These are phyloP conservation scores for Camelina neglecta DNA, from an alignment of 345 rosid species.

Conservation along the genomic window DNA sequence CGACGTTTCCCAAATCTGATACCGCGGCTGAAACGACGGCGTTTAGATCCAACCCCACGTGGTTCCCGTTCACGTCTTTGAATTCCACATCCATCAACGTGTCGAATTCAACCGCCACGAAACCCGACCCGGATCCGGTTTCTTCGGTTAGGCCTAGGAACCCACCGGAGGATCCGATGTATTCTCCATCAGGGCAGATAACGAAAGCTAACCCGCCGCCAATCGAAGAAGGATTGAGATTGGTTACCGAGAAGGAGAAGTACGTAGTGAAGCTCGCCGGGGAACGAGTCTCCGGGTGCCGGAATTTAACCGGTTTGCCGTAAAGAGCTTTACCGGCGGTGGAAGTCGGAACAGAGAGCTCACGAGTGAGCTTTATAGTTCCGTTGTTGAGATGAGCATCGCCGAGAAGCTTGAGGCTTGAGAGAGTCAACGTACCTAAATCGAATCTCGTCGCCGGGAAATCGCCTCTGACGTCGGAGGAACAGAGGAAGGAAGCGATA, in stretches of 20 bases:
- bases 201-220: constrained; percentile 97
- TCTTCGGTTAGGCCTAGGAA: constrained; percentile 66
- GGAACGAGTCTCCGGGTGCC: constrained; percentile 52
- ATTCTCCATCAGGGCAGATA: constrained; percentile 67
- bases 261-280: constrained; percentile 81
- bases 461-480: constrained; percentile 37
- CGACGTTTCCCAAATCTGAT: constrained; percentile 64
- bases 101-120: constrained; percentile 94
- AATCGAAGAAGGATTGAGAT: constrained; percentile 86
- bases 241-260: constrained; percentile 77
- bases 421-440: constrained; percentile 76
- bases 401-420: constrained; percentile 78
- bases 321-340: constrained; percentile 82
- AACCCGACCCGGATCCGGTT: constrained; percentile 52
- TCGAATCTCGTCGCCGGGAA: constrained; percentile 63
- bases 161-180: constrained; percentile 78
- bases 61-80: constrained; percentile 90
- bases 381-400: constrained; percentile 89
- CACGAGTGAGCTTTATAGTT: constrained; percentile 82
- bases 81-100: constrained; percentile 89
- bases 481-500: constrained; percentile 48
- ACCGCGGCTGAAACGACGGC: constrained; percentile 74
- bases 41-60: constrained; percentile 92
- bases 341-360: constrained; percentile 80
- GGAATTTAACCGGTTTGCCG: constrained; percentile 78